These are phyloP conservation scores for Pseudoscleropodium purum DNA, from an alignment of 225 moss, liverwort and hornwort genomes.

Conservation along the genomic window DNA sequence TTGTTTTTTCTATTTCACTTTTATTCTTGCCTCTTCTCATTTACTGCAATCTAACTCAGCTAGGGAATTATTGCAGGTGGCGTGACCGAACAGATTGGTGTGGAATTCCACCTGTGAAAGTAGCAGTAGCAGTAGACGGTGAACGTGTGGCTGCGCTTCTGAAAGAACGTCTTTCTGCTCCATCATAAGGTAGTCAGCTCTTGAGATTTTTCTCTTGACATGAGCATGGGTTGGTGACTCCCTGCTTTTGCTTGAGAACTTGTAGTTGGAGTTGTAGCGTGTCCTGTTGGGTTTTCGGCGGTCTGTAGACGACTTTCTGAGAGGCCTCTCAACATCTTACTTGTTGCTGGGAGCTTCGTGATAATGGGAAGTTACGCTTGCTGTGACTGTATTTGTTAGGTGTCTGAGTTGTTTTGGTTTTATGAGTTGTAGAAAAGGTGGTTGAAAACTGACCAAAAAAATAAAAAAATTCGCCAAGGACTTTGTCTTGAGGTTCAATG, in stretches of 20 bases:
- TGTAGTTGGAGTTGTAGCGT: no score
- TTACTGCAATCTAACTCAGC: background rate
- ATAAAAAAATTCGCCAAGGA: no score
- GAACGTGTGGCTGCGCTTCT: constrained; percentile 54
- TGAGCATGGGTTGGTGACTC: background rate
- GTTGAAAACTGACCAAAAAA: no score
- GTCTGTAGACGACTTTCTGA: no score
- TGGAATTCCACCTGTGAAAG: constrained; percentile 69
- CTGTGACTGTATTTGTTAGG: no score
- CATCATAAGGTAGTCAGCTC: background rate
- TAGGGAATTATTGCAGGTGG: constrained; percentile 46
- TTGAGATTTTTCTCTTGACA: background rate
- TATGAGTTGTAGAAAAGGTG: no score
- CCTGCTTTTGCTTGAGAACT: background rate
- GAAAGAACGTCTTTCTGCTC: constrained; percentile 57
- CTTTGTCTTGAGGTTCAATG: no score
- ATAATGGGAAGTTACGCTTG: no score
- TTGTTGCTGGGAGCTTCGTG: no score
- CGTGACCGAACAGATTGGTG: constrained; percentile 71
- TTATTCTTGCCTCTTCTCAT: background rate
- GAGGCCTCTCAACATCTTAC: no score
- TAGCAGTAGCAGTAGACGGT: constrained; percentile 77
- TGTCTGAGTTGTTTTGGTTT: no score
- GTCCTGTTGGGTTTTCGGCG: no score
- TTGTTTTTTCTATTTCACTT: background rate